Base-by-base conservation (phyloP, 129 eudicot species). In the Chrysanthemum seticuspe region DNA sequence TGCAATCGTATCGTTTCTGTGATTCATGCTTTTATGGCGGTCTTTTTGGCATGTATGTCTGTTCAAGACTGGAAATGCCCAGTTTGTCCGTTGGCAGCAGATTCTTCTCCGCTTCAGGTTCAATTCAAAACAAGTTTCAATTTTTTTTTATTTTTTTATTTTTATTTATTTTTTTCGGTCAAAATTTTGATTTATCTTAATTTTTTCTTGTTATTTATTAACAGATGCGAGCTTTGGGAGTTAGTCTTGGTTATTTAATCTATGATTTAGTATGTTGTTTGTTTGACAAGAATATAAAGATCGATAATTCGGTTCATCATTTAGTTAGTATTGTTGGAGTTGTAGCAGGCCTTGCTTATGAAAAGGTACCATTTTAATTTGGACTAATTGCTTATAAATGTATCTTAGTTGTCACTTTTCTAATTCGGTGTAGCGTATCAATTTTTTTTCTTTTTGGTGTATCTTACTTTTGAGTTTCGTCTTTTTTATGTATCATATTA, bases 31-130 rank as follows among this genome's bases (percentile, higher is more conserved):
- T 49, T 64, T 50, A 50, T 86, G 10, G 99, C 97, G 1, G 94
- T 94, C 2, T 23, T 44, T n/a, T 83, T 90, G 66, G 78, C 96
- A 2, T 65, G 79, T 64, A 65, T 77, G 34, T 84, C 96, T 18
- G 89, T 94, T 56, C 89, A 86, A 81, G 89, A 90, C 71, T 94
- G 99, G 99, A 88, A 48, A 15, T 90, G 89, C 80, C 99, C 99
- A 12, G 85, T 90, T 75, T 94, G 89, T 75, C 99, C 96, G 50
- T 34, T 88, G 69, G 93, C 89, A 57, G 86, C 99, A 55, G 62
- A 54, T 47, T 86, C 97, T 44, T 80, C 96, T 70, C 85, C 89
- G 18, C 71, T 66, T 10, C 99, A 94, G 97, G 98, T 85, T 29
- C 14, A 18, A 40, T 40, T 40, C 10, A n/a, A 12, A 3, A 47